Base-by-base conservation (phyloP, 441 rosid species). In the Mallotus japonicus region DNA sequence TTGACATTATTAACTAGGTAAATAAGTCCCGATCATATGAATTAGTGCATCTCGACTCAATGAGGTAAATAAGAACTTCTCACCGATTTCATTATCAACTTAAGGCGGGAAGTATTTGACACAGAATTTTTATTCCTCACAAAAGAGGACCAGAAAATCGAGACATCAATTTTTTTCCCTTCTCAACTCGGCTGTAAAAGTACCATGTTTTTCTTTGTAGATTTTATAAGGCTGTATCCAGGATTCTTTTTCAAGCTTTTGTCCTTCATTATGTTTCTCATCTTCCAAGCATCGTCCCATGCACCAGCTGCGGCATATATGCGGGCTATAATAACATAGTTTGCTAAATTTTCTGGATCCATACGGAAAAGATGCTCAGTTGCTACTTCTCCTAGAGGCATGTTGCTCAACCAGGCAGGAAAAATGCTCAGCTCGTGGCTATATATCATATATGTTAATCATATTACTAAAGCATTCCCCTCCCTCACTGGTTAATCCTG, bases 381-480 rank as follows among this genome's bases (percentile, higher is more conserved):
- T 69, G 89, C 90, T 70, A 65, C 78, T 85, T 87, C 73, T 71
- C 93, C 89, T 42, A 88, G 85, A 54, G 81, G 44, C n/a, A n/a
- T n/a, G n/a, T n/a, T n/a, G n/a, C n/a, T 88, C 98, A 44, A 88
- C 77, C 75, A 92, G 72, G 76, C 95, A 92, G 72, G 90, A 85
- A 70, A 88, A 73, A 78, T 92, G 97, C 82, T 89, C 86, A 17
- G 82, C 79, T 46, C 84, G 77, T 12, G 92, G 93, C 40, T 64
- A 5, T 14, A 91, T 84, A 28, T 77, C 65, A 28, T 92, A 80
- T 73, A 82, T 82, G 73, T 51, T 77, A 74, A 88, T 80, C 97
- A 89, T 92, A 55, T 73, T 70, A 71, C 81, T 73, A 79, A 86
- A 87, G 75, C 87, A 78, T 64, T 85, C 75, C 89, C 82, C 89